Conservation (phyloP, 371 early-diverging fungal genomes). For the Zychaea mexicana region DNA sequence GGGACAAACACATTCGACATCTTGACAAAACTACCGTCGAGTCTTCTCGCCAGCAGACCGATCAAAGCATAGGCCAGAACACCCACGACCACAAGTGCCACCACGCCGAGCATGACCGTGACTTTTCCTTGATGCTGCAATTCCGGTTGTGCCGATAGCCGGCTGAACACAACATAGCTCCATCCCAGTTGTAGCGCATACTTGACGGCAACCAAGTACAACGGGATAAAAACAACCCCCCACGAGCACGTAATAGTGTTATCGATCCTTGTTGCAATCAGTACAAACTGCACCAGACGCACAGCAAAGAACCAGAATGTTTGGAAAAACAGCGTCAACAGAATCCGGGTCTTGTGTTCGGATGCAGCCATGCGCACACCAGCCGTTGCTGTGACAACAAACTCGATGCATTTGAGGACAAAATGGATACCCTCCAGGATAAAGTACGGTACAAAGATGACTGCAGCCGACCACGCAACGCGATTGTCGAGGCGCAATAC, state of each 20-base stretch:
- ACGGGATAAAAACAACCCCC: conserved; percentile 81
- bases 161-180: conserved; percentile 49
- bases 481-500: conserved; percentile 48
- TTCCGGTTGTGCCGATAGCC: conserved; percentile 46
- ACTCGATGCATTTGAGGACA: conserved; percentile 25
- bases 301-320: conserved; percentile 61
- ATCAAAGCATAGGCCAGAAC: conserved; percentile 70
- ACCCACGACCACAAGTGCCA: conserved; percentile 53
- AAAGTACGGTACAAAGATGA: conserved; percentile 77
- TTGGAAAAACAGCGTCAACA: conserved; percentile 30
- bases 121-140: conserved; percentile 57
- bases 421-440: conserved; percentile 60
- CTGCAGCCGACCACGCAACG: conserved; percentile 54
- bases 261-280: conserved; percentile 68
- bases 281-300: conserved; percentile 56
- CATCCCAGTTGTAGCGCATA: conserved; percentile 53
- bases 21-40: conserved; percentile 57
- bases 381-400: conserved; percentile 20
- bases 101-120: conserved; percentile 49
- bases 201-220: conserved; percentile 68
- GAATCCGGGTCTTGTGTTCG: neutral
- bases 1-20: conserved; percentile 77
- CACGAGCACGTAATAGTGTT: conserved; percentile 60
- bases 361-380: conserved; percentile 1
- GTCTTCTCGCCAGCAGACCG: conserved; percentile 68